Evolutionary conservation across 1,284 basidiomycete genomes (phyloP).

Genomic region (Marasmius oreades): DNA sequence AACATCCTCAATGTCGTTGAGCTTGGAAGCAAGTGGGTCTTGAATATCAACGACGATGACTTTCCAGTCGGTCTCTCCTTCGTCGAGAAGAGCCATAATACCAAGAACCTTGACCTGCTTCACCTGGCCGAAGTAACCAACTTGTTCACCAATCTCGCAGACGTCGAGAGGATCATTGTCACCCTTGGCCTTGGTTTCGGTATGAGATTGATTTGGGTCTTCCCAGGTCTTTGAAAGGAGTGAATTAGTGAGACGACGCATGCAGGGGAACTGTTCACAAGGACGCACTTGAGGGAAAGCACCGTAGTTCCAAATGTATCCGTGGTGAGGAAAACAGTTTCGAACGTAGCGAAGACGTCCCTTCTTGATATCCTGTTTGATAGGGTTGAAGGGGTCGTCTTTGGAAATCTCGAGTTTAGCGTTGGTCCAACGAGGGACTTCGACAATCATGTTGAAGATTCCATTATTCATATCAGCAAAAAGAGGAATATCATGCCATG

Average conservation of each 20-base stretch:
- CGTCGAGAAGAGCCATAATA: constrained; percentile 98
- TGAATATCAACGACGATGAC: constrained; percentile 96
- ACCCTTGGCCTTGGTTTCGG: constrained; percentile 98
- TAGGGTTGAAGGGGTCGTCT: constrained; percentile 97
- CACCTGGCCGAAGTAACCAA: constrained; percentile 96
- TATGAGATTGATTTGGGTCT: constrained; percentile 84
- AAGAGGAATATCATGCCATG: constrained; percentile 96
- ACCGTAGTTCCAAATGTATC: constrained; percentile 98
- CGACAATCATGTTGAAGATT: constrained; percentile 98
- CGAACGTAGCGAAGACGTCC: constrained; percentile 96
- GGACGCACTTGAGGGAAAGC: constrained; percentile 88
- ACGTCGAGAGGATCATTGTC: constrained; percentile 99
- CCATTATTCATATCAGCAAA: constrained; percentile 92
- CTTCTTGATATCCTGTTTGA: constrained; percentile 98
- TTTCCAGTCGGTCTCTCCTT: constrained; percentile 99
- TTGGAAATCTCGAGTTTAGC: constrained; percentile 99
- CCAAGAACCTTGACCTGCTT: constrained; percentile 99
- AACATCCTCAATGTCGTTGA: constrained; percentile 99
- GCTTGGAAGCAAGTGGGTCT: constrained; percentile 93
- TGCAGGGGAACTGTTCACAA: not conserved
- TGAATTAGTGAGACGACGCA: constrained; percentile 9
- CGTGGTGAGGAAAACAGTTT: constrained; percentile 99
- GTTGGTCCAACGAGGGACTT: constrained; percentile 99
- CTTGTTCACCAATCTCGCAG: constrained; percentile 99
- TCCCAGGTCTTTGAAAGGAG: constrained; percentile 85